These are phyloP conservation scores for Cryptococcus floricola DNA, from an alignment of 1,284 basidiomycete genomes.

Conservation along the genomic window DNA sequence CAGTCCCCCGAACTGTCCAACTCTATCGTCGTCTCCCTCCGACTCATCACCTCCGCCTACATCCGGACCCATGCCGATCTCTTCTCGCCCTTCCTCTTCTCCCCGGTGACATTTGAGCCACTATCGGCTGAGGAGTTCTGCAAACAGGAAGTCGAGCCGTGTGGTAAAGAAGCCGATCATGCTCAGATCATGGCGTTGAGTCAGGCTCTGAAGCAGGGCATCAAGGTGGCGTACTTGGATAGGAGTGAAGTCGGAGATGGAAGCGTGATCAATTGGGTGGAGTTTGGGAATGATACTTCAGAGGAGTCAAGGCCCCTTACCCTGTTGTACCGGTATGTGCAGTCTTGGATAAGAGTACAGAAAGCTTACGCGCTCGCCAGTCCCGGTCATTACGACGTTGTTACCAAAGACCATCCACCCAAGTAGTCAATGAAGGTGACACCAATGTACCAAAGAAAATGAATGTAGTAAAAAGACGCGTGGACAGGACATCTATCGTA, in stretches of 20 bases:
- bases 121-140: constrained; percentile 67
- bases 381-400: constrained; percentile 72
- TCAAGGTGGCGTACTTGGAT: constrained; percentile 77
- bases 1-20: constrained; percentile 46
- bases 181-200: constrained; percentile 77
- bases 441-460: too few relatives aligned
- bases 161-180: constrained; percentile 83
- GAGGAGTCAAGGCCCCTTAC: constrained; percentile 48
- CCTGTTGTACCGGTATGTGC: constrained; percentile 67
- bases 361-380: constrained; percentile 42
- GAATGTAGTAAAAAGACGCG: not conserved
- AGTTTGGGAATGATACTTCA: constrained; percentile 57
- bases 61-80: constrained; percentile 63
- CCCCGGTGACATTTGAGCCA: constrained; percentile 63
- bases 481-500: too few relatives aligned
- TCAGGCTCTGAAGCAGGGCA: constrained; percentile 62
- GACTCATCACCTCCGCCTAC: constrained; percentile 75
- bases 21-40: constrained; percentile 54
- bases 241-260: constrained; percentile 52
- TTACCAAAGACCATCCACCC: constrained; percentile 46
- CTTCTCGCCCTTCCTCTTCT: constrained; percentile 69
- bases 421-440: not conserved
- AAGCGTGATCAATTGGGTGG: constrained; percentile 57
- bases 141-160: constrained; percentile 69
- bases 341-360: not conserved